Base-by-base conservation (phyloP, 2,329 filamentous ascomycete genomes). In the Knufia fluminis region DNA sequence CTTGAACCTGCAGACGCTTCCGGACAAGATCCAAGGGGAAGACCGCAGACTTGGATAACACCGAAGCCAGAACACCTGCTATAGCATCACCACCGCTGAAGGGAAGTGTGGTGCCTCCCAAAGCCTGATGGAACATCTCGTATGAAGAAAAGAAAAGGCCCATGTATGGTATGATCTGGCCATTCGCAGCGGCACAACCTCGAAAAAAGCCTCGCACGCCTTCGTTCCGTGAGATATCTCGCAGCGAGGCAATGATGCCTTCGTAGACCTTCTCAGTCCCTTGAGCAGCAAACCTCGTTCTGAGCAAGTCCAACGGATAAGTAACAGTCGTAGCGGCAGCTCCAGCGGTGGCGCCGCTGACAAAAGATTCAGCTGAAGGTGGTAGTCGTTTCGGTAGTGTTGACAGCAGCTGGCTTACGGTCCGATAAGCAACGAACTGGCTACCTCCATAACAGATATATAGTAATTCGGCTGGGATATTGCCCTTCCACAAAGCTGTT, bases 281-380 rank as follows among this genome's bases (percentile, higher is more conserved):
- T 68, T 97, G 91, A 0, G 92, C 92, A n/a, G 92, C 92, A 67
- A 98, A 98, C 3, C 92, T 83, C 32, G 92, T 98, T 51, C 92
- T 82, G 33, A 98, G 75, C 10, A 98, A 77, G 68, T 98, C 92
- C 48, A 97, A 79, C 19, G 92, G 92, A 68, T 98, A 98, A 49
- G 92, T 97, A 2, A 75, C 70, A 3, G 82, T 82, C 0, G 92
- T 97, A 23, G 90, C 88, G 20, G 82, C 71, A 2, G 85, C 89
- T 38, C 92, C 92, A 1, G 89, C 90, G 0, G 80, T 67, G 1
- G 90, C 91, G 50, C 92, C 92, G 4, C 86, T 78, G 52, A 94
- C 65, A 68, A 97, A 96, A 48, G 83, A 85, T 65, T 89, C 85
- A 39, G 74, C 79, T n/a, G 81, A 68, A 40, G 78, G 74, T 0